Evolutionary conservation across 371 early-diverging fungal species (phyloP).

Genomic region (Mortierella sp.): DNA sequence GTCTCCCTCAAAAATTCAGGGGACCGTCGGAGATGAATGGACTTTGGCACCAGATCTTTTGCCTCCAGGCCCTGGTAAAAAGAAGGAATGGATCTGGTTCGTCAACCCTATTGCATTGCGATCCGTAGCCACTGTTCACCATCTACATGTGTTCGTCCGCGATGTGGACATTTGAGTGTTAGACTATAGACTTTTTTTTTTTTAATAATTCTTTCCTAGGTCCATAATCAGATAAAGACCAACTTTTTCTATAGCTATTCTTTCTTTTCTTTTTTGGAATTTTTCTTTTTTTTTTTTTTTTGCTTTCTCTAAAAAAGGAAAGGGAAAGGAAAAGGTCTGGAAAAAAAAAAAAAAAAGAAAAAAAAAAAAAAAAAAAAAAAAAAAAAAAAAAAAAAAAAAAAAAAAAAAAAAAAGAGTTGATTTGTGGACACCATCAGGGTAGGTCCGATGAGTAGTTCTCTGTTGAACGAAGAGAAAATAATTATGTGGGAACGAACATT

Average conservation of each 20-base stretch:
- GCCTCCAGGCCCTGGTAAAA: conserved; percentile 25
- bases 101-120: conserved; percentile 43
- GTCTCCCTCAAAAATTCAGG: no score
- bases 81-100: conserved; percentile 51
- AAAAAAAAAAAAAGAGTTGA: neutral
- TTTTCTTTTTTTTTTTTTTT: no score
- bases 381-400: neutral
- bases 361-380: neutral
- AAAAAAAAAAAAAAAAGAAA: neutral
- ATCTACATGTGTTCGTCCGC: conserved; percentile 46
- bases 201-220: no score
- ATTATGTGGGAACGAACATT: neutral
- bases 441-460: neutral
- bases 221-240: no score
- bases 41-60: conserved; percentile 11
- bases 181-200: no score
- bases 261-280: no score
- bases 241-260: no score
- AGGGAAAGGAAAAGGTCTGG: neutral
- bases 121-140: conserved; percentile 42
- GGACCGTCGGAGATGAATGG: neutral
- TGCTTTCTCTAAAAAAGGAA: neutral
- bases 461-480: conserved; percentile 3
- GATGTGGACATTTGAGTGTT: conserved; percentile 17
- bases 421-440: neutral